Base-by-base conservation (phyloP, 768 basidiomycete species). In the Lentinus brumalis region DNA sequence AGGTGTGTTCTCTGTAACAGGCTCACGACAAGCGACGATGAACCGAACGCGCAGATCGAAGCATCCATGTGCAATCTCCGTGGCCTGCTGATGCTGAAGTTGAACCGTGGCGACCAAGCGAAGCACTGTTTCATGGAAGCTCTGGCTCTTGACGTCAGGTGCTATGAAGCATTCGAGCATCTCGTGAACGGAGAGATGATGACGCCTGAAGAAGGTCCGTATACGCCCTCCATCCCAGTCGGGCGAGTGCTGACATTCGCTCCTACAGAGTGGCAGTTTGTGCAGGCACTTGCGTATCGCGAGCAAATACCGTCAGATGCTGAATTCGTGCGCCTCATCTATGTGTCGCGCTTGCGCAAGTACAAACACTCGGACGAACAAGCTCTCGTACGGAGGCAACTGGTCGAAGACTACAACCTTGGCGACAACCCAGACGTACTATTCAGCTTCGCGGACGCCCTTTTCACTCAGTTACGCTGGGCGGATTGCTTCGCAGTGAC, bases 51-150 rank as follows among this genome's bases (percentile, higher is more conserved):
- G 41, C 42, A 96, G 94, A 91, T 98, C 41, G 94, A 98, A 77
- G 94, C 97, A 4, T 97, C 96, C 2, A 96, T 98, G 87, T 98
- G 96, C 70, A 89, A 96, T 70, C 79, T 99, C 16, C 86, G 97
- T 56, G 97, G 96, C 12, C 76, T 97, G 26, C 81, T 99, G 18
- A 96, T 98, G 87, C 87, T 96, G 55, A 96, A 97, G 70, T 81
- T 98, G 15, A 95, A 94, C 67, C 89, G 94, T 11, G 87, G 88
- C 21, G 90, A 94, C 53, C 85, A 91, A 67, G 97, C 97, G 1
- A 98, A 98, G 71, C 82, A 91, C 53, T 94, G 92, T 67, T 97
- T 98, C 69, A 89, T 97, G 87, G 96, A 99, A 70, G 96, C 97
- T 1, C 81, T 99, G 21, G 84, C 90, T 2, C 80, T 98, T 21